A percentile compares a stretch with the other conserved stretches of the same genome.
Evolutionary conservation across 73 alveolate species (phyloP).

Genomic region (Symbiodinium pilosum): DNA sequence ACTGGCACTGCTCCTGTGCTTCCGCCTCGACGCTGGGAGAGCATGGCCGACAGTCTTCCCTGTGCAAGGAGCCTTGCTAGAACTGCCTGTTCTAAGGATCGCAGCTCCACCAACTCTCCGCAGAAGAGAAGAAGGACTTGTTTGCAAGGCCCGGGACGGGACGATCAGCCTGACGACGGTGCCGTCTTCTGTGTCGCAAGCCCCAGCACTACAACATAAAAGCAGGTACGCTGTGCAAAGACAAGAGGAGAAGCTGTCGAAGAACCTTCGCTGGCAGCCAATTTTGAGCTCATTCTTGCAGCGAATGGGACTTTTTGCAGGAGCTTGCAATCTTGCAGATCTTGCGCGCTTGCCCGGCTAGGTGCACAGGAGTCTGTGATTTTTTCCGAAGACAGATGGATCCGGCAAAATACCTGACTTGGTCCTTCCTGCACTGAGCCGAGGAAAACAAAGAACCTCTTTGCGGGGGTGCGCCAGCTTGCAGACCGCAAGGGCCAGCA

Average conservation of each 20-base stretch:
- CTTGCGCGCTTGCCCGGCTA: too few relatives aligned
- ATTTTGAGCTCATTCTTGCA: too few relatives aligned
- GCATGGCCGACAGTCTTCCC: too few relatives aligned
- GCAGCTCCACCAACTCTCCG: slow-evolving; percentile 59
- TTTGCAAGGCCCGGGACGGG: slow-evolving; percentile 16
- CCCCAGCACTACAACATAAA: too few relatives aligned
- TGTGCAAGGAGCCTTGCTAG: neutral
- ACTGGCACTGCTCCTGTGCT: neutral
- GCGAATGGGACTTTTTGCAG: too few relatives aligned
- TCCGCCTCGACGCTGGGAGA: neutral
- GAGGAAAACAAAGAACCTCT: slow-evolving; percentile 6
- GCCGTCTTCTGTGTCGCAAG: too few relatives aligned
- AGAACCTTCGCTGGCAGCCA: slow-evolving; percentile 38
- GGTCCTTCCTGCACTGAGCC: neutral
- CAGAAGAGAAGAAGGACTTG: slow-evolving; percentile 45
- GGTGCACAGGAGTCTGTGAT: too few relatives aligned
- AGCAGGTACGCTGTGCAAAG: slow-evolving; percentile 70
- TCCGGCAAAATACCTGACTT: too few relatives aligned
- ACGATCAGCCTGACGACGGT: too few relatives aligned
- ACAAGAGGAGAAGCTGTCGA: slow-evolving; percentile 58
- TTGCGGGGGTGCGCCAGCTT: slow-evolving; percentile 41
- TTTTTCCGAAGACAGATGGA: too few relatives aligned
- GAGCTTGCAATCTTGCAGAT: too few relatives aligned
- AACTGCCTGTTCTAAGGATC: slow-evolving; percentile 12
- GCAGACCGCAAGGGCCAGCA: slow-evolving; percentile 80